Evolutionary conservation across 805 yeast species (phyloP).

Genomic region (Candida boidinii): DNA sequence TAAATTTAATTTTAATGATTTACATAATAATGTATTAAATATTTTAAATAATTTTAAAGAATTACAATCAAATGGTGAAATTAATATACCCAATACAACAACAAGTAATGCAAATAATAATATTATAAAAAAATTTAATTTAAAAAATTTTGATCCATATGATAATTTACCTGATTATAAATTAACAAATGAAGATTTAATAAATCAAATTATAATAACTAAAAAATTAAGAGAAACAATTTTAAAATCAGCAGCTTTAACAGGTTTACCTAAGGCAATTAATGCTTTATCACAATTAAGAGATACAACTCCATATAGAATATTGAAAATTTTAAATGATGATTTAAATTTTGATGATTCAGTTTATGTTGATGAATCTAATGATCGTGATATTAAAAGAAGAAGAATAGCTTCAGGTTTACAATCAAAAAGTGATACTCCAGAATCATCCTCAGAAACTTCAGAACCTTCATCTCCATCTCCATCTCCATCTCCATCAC

Average conservation of each 20-base stretch:
- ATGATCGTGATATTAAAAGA: neutral
- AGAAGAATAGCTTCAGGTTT: constrained; percentile 16
- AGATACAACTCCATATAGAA: constrained; percentile 66
- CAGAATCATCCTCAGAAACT: too few species aligned
- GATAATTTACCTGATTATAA: neutral
- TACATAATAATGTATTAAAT: constrained; percentile 7
- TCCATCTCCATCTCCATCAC: neutral
- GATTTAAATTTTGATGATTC: neutral
- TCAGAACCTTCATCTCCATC: constrained; percentile 6
- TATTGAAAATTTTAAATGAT: too few species aligned
- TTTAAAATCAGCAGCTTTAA: constrained; percentile 68
- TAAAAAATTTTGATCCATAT: neutral
- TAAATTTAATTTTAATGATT: too few species aligned
- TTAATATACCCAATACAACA: constrained; percentile 10
- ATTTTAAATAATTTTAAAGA: constrained; percentile 19
- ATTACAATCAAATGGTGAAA: constrained; percentile 10
- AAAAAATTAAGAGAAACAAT: constrained; percentile 66
- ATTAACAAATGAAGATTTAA: too few species aligned
- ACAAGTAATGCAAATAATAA: neutral
- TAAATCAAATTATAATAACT: constrained; percentile 20
- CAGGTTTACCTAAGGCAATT: constrained; percentile 80
- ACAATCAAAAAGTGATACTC: constrained; percentile 20
- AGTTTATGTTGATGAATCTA: neutral
- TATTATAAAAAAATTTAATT: constrained; percentile 3
- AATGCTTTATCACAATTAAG: constrained; percentile 63